Base-by-base conservation (phyloP, 345 rosid genomes). In the Boechera retrofracta region DNA sequence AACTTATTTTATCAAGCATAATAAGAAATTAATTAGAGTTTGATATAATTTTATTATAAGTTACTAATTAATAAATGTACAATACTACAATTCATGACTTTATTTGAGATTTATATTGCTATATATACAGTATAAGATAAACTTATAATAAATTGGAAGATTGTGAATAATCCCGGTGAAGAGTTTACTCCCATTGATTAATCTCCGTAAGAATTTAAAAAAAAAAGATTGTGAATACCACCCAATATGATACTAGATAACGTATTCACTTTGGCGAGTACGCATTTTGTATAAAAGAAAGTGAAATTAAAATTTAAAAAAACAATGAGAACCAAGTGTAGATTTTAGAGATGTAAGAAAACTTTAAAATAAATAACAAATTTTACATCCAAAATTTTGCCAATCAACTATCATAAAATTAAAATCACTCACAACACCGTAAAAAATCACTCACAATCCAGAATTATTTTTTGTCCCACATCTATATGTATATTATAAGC, bases 1-100 rank as follows among this genome's bases (percentile, higher is more conserved):
- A 31, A 10, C 49, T 55, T 2, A 29, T n/a, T 45, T 56, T 31
- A 69, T 29, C 36, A 70, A 56, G 42, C 65, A 60, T 21, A 61
- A 55, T 55, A 61, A 33, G 1, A 61, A 21, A 5, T 7, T 57
- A 16, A 70, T 69, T 26, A n/a, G 51, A 54, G 36, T 15, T 21
- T 33, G 31, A 56, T 29, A 31, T 28, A 28, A 24, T 1, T 42
- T 42, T 4, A 11, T 11, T 42, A 42, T 42, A 42, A 4, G 2
- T 42, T 42, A 42, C 6, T 42, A 42, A 42, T 12, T 42, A 42
- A 42, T 42, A 42, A 42, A 12, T 42, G n/a, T 12, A 12, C 48
- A 1, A 10, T 11, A 10, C 13, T 12, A 12, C 48, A 1, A 10
- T 11, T 41, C 44, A 41, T 41, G 44, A 3, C 13, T 10, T 41